phyloP scores from a whole-genome alignment of 352 stramenopile genomes.

The Peronosclerospora sorghi region DNA sequence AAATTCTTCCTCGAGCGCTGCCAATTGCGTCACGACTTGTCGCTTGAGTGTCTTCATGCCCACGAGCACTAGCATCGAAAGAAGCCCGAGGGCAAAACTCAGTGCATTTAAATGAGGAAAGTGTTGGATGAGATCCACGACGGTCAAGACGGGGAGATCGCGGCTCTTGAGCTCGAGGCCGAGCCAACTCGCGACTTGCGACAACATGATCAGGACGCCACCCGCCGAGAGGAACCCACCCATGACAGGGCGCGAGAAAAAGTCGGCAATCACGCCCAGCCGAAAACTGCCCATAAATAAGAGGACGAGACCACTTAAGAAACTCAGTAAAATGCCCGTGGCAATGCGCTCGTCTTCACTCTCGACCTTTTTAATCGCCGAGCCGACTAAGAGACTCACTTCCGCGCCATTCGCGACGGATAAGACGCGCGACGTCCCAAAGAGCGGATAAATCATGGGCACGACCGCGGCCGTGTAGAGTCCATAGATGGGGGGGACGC shows the following conservation, averaged over 20 bases:
- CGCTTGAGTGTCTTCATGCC: slow-evolving; percentile 27
- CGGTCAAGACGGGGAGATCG: slow-evolving; percentile 42
- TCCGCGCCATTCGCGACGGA: slow-evolving; percentile 10
- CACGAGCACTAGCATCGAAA: slow-evolving; percentile 7
- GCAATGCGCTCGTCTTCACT: slow-evolving; percentile 6
- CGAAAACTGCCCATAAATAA: slow-evolving; percentile 5
- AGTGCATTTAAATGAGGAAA: slow-evolving; percentile 18
- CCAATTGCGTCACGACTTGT: slow-evolving; percentile 29
- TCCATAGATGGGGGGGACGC: slow-evolving; percentile 1
- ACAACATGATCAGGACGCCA: slow-evolving; percentile 10
- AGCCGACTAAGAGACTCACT: slow-evolving; percentile 7
- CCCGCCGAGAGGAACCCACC: slow-evolving; percentile 11
- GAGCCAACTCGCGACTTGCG: slow-evolving; percentile 6
- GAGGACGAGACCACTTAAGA: slow-evolving; percentile 8
- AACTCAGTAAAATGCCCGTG: slow-evolving; percentile 7
- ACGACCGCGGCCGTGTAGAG: slow-evolving; percentile 6
- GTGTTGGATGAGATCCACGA: slow-evolving; percentile 37
- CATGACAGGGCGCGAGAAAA: slow-evolving; percentile 13
- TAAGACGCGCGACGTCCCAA: slow-evolving; percentile 7
- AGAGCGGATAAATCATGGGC: slow-evolving; percentile 8
- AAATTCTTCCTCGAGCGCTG: slow-evolving; percentile 22
- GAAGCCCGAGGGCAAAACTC: slow-evolving; percentile 8
- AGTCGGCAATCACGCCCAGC: slow-evolving; percentile 11
- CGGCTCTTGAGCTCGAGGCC: slow-evolving; percentile 15
- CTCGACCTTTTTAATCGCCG: slow-evolving; percentile 7